phyloP scores from a whole-genome alignment of 23 red algal species.

The Pyropia haitanensis region DNA sequence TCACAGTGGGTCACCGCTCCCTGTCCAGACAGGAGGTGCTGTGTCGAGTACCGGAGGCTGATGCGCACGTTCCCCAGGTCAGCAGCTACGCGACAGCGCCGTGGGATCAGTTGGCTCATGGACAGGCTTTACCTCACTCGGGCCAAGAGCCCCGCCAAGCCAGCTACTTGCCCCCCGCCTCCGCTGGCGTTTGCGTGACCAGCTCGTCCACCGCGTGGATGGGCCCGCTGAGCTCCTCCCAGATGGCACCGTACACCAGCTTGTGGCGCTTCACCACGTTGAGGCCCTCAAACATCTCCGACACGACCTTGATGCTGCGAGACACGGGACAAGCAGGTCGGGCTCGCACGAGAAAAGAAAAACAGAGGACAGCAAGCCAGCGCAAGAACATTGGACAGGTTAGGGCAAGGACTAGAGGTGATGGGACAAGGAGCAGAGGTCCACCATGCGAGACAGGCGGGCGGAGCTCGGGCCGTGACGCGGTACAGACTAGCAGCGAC shows the following conservation, averaged over 20 bases:
- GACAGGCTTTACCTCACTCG: too few relatives aligned
- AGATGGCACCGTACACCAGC: constrained; percentile 90
- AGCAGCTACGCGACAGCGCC: too few relatives aligned
- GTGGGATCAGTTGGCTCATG: too few relatives aligned
- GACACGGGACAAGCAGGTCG: not conserved
- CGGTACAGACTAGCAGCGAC: too few relatives aligned
- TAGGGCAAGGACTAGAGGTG: not conserved
- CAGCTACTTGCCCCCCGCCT: constrained; percentile 22
- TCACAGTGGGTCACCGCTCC: too few relatives aligned
- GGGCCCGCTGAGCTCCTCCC: constrained; percentile 88
- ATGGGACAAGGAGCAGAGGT: not conserved
- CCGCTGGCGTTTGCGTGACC: constrained; percentile 59
- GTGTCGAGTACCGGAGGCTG: too few relatives aligned
- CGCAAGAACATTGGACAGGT: not conserved
- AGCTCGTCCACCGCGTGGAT: constrained; percentile 90
- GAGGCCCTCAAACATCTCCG: constrained; percentile 66
- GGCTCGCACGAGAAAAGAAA: not conserved
- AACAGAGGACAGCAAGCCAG: not conserved
- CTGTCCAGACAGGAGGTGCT: too few relatives aligned
- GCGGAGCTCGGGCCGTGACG: too few relatives aligned
- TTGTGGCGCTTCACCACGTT: constrained; percentile 67
- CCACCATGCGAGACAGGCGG: not conserved
- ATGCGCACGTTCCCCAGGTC: too few relatives aligned
- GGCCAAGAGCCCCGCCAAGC: too few relatives aligned
- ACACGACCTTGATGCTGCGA: constrained; percentile 53